phyloP scores from a whole-genome alignment of 2,329 filamentous ascomycete genomes.

The Fusarium sp. region DNA sequence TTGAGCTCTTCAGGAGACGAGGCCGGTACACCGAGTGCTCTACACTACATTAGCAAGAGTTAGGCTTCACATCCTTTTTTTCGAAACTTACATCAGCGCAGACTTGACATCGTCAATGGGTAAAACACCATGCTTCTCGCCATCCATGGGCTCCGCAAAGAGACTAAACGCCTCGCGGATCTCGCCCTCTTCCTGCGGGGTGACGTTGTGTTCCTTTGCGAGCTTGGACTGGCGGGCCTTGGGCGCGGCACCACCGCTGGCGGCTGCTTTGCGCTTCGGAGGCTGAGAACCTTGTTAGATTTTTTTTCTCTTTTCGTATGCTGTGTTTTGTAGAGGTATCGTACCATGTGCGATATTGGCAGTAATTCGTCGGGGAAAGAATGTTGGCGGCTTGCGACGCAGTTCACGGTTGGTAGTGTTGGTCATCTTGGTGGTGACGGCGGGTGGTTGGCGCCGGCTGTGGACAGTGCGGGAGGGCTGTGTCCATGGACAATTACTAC shows the following conservation, averaged over 20 bases:
- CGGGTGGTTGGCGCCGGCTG: conserved; percentile 8
- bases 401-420: conserved; percentile 37
- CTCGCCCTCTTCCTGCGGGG: conserved; percentile 85
- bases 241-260: conserved; percentile 45
- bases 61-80: no score
- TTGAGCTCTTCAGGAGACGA: conserved; percentile 73
- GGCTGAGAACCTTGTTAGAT: conserved; percentile 52
- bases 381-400: conserved; percentile 2
- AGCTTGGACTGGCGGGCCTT: conserved; percentile 81
- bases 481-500: fast-evolving
- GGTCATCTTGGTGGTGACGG: conserved; percentile 25
- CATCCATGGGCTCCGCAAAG: conserved; percentile 78
- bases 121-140: conserved; percentile 79
- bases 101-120: conserved; percentile 76
- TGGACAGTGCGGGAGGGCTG: conserved; percentile 21
- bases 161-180: conserved; percentile 91
- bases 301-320: neutral
- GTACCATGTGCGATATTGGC: conserved; percentile 32
- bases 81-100: conserved; percentile 74
- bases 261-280: conserved; percentile 63
- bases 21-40: conserved; percentile 84
- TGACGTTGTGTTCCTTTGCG: conserved; percentile 90
- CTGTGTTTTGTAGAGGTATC: neutral
- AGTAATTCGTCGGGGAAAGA: neutral
- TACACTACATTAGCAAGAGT: conserved; percentile 49